Conservation (phyloP, 2,329 filamentous ascomycete species). For the Chrysoporthe cubensis region DNA sequence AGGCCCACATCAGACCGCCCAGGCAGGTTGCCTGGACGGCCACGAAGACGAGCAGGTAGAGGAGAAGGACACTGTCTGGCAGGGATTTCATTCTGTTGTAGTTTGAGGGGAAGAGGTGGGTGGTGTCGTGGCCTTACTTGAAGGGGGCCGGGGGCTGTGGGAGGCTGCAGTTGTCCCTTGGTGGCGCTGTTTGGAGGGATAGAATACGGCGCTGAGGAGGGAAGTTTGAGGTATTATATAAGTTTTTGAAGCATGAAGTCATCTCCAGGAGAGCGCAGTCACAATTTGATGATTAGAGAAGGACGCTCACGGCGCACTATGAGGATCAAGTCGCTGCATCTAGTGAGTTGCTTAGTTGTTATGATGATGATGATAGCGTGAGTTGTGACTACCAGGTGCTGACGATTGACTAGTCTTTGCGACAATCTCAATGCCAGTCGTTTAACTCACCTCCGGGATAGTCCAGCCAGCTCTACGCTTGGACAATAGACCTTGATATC, state of each 20-base stretch:
- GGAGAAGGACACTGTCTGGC: not conserved
- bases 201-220: not conserved
- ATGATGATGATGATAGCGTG: too few relatives aligned
- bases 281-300: not conserved
- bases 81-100: not conserved
- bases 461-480: too few relatives aligned
- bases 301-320: too few relatives aligned
- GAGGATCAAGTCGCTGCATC: not conserved
- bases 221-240: not conserved
- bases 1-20: constrained; percentile 9
- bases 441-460: too few relatives aligned
- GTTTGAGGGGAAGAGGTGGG: not conserved
- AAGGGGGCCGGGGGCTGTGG: too few relatives aligned
- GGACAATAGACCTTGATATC: too few relatives aligned
- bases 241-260: not conserved
- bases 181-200: not conserved
- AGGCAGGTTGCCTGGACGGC: constrained; percentile 3
- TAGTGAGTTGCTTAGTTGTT: not conserved
- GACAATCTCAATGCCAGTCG: too few relatives aligned
- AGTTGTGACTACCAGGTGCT: too few relatives aligned
- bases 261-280: too few relatives aligned
- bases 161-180: not conserved
- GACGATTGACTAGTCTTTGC: too few relatives aligned
- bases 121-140: not conserved
- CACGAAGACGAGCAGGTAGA: constrained; percentile 1